Evolutionary conservation across 345 rosid genomes (phyloP), one percentile per base, ranked within the genome.

Genomic region (Limnanthes douglasii): DNA sequence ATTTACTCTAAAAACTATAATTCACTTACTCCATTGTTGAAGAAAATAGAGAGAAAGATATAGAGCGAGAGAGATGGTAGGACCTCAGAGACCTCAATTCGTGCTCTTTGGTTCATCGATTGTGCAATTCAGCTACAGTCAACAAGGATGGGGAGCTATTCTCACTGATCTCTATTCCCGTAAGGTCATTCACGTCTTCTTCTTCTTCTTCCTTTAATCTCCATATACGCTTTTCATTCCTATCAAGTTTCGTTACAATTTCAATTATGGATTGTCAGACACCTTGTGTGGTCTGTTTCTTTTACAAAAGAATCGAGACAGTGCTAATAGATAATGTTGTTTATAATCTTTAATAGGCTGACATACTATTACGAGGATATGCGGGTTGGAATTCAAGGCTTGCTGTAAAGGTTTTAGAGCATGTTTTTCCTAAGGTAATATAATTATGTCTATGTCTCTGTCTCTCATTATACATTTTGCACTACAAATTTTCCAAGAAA

Each of bases 31-130:
- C n/a, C n/a, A n/a, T n/a, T n/a, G n/a, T n/a, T n/a, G n/a, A n/a
- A n/a, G n/a, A n/a, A n/a, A n/a, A n/a, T n/a, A n/a, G n/a, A n/a
- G n/a, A n/a, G n/a, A n/a, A n/a, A n/a, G n/a, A n/a, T n/a, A n/a
- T n/a, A n/a, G n/a, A n/a, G n/a, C n/a, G n/a, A n/a, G n/a, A 46
- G 60, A 41, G 25, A 86, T 88, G 97, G 81, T 72, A 39, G 95
- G 97, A 36, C 86, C 90, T 1, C 51, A 17, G 45, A 62, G 97
- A 52, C 97, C 95, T 27, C 78, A 71, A 51, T 69, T 83, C 41
- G 92, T 79, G 5, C 86, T 83, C n/a, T 88, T 86, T 17, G 97
- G 97, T 12, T 86, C 97, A 3, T 86, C 97, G 49, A 78, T 86
- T 15, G 97, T 82, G 49, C 90, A 88, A 48, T 59, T 50, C 21